phyloP scores from a whole-genome alignment of 2,329 filamentous ascomycete species.

The Meredithiella fracta region DNA sequence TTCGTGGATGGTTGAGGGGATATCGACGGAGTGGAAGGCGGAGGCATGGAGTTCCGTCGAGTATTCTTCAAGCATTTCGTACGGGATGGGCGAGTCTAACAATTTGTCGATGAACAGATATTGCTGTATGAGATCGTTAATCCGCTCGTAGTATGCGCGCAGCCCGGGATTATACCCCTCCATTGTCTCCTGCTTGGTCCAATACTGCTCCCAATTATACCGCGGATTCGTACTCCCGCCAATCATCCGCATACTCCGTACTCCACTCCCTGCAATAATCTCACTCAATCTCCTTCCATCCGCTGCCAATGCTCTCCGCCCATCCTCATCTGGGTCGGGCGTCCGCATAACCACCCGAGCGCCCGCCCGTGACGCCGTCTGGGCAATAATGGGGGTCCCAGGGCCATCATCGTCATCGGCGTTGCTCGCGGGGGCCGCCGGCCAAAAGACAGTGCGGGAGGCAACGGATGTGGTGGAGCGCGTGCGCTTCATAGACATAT shows the following conservation, averaged over 20 bases:
- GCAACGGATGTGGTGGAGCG: constrained; percentile 22
- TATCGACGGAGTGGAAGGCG: constrained; percentile 37
- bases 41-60: constrained; percentile 41
- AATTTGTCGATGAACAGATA: constrained; percentile 88
- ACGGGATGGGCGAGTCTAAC: constrained; percentile 81
- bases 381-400: neutral
- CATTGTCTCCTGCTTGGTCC: constrained; percentile 57
- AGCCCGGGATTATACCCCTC: constrained; percentile 54
- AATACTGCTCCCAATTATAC: constrained; percentile 77
- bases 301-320: constrained; percentile 25
- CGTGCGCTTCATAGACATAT: constrained; percentile 21
- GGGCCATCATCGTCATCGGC: constrained; percentile 15
- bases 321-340: constrained; percentile 27
- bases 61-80: constrained; percentile 83
- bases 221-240: constrained; percentile 75
- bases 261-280: constrained; percentile 50
- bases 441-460: constrained; percentile 13
- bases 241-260: constrained; percentile 73
- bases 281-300: constrained; percentile 44
- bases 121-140: constrained; percentile 75
- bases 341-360: constrained; percentile 12
- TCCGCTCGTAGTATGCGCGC: constrained; percentile 76
- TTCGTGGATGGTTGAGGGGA: constrained; percentile 63
- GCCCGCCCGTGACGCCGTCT: constrained; percentile 8
- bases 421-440: neutral